Base-by-base conservation (phyloP, 176 grass and related monocot genomes). In the Lolium rigidum region DNA sequence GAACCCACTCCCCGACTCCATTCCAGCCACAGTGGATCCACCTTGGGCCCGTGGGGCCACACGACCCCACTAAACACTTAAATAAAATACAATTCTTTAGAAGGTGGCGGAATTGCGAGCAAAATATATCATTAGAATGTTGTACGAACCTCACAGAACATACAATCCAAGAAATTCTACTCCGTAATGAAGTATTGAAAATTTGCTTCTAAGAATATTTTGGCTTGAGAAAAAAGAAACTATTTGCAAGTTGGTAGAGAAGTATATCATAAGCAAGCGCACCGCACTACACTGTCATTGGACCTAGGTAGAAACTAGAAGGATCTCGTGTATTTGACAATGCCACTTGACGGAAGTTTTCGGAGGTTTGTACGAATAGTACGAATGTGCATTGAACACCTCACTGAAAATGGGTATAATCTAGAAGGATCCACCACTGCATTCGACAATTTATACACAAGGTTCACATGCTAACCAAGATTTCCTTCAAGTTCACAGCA, bases 1-100 rank as follows among this genome's bases (percentile, higher is more conserved):
- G 93, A 92, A 87, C 47, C 44, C 77, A 48, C 81, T 92, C 61
- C 88, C 90, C 44, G 91, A 90, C 71, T 94, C 95, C 95, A 95
- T 98, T 64, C 71, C 65, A 59, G 54, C 44, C 51, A 59, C 21
- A 17, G 46, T 41, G 7, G 69, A 77, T 70, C 89, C 65, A 83
- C 71, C 80, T 77, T 63, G 60, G 76, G 13, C 25, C 70, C 20
- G 62, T 37, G 77, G 77, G 69, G n/a, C 77, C 77, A 81, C 74
- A 78, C n/a, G 49, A 56, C 85, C 89, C 81, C 51, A 80, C 85
- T 87, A 64, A 70, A 84, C 16, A 1, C 89, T 87, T 80, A 61
- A 80, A 88, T 70, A 85, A 75, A 84, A 81, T 12, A 76, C 9
- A 6, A 54, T 8, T 13, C 22, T 84, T 84, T 87, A 87, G 70